Percentiles rank a stretch among this genome's conserved stretches.
These are phyloP conservation scores for Lipomyces anomalus DNA, from an alignment of 805 yeast genomes.

Conservation along the genomic window DNA sequence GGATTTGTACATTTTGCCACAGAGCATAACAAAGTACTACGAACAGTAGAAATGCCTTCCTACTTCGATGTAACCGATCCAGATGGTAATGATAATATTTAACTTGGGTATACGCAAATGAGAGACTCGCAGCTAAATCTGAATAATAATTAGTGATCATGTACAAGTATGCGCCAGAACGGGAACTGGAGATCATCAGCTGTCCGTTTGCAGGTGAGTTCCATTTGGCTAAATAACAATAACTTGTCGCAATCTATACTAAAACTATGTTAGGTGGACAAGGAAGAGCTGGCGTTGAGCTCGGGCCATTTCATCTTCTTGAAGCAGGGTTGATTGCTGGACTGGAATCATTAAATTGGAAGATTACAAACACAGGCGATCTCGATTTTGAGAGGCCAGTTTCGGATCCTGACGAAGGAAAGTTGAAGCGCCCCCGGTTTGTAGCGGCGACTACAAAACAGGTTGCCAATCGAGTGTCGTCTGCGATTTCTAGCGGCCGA, in stretches of 20 bases:
- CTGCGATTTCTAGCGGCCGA: slow-evolving; percentile 42
- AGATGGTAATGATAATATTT: too few relatives aligned
- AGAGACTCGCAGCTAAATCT: not conserved
- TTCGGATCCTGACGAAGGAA: slow-evolving; percentile 46
- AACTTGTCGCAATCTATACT: not conserved
- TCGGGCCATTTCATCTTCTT: slow-evolving; percentile 79
- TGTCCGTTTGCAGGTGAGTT: slow-evolving; percentile 68
- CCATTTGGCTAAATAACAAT: not conserved
- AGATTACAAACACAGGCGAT: slow-evolving; percentile 30
- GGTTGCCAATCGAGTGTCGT: slow-evolving; percentile 57
- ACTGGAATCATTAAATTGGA: slow-evolving; percentile 69
- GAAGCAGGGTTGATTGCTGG: slow-evolving; percentile 64
- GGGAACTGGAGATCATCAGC: slow-evolving; percentile 60
- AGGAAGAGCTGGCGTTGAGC: slow-evolving; percentile 87
- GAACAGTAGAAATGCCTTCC: too few relatives aligned
- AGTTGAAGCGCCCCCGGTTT: slow-evolving; percentile 64
- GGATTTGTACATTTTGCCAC: too few relatives aligned
- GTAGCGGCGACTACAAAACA: slow-evolving; percentile 68
- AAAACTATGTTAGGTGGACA: slow-evolving; percentile 63
- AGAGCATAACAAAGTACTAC: too few relatives aligned
- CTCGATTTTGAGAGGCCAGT: slow-evolving; percentile 34
- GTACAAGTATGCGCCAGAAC: slow-evolving; percentile 46
- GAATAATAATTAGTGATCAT: not conserved
- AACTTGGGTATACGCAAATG: too few relatives aligned
- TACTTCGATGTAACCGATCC: too few relatives aligned